Base-by-base conservation (phyloP, 768 basidiomycete species). In the Hemileccinum rubropunctum region DNA sequence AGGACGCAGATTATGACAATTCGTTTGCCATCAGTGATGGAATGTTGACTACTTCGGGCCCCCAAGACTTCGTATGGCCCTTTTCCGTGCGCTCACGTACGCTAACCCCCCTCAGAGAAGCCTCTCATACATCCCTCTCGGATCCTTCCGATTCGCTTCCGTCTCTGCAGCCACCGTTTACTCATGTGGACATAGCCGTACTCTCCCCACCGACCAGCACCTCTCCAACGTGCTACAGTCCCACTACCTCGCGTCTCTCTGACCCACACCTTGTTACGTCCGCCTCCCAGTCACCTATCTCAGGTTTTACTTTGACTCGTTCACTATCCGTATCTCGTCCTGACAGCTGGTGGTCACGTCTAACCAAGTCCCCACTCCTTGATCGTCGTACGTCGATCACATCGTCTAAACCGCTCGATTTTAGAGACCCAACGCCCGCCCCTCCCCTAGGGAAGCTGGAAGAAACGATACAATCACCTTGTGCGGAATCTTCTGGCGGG, bases 371-470 rank as follows among this genome's bases (percentile, higher is more conserved):
- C 15, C 78, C 81, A 30, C 72, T 88, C 43, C 73, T 86, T 23
- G 86, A 88, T 54, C 76, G 82, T 35, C 73, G 75, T 21, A 52
- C 68, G 11, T 81, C 76, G 57, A 73, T 73, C 47, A 68, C 68
- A 48, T 61, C 68, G 48, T 62, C 52, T 58, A 66, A 45, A 50
- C 57, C 40, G 39, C 63, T 74, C 13, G 84, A 89, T 18, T 80
- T 93, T 60, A 79, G 88, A 18, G 91, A 95, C 67, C 91, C 92
- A 1, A 83, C 84, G 45, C 88, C 90, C 1, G 80, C 81, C 4
- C 91, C 91, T 0, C 74, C 74, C 12, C 73, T 92, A 5, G 71
- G 74, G 39, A 69, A 80, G 3, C 82, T 88, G 45, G 77, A 81
- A 48, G 81, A 87, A 27, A 57, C 57, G 14, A 59, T 57, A 12